Evolutionary conservation across 208 protist species (phyloP), one percentile per base, ranked within the genome.

Genomic region (Ichthyophonus hoferi): DNA sequence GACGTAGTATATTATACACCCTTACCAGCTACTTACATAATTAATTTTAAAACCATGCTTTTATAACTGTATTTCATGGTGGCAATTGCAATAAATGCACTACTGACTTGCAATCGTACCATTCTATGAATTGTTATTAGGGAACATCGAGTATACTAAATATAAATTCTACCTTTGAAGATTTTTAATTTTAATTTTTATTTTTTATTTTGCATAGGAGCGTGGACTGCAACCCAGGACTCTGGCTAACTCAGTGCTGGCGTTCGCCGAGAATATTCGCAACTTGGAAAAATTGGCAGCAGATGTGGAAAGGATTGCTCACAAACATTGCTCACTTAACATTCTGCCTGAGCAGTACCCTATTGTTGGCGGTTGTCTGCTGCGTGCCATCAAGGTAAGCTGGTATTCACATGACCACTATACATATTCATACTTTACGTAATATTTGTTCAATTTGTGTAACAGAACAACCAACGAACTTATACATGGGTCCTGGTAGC

Each of bases 371-470:
- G 38, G 17, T 31, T 39, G 35, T 35, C 38, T 85, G 40, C 38
- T 85, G 81, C 35, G 81, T 3, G 35, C 81, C 42, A 85, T 85
- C 81, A 85, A 85, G 77, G 77, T 81, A 67, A n/a, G 50, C 24
- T 7, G 50, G 50, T n/a, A n/a, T n/a, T n/a, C n/a, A n/a, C n/a
- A n/a, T n/a, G n/a, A n/a, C n/a, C n/a, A n/a, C n/a, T n/a, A n/a
- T n/a, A n/a, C n/a, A n/a, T n/a, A n/a, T n/a, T n/a, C n/a, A n/a
- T n/a, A n/a, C n/a, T n/a, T n/a, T n/a, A n/a, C n/a, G n/a, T n/a
- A n/a, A n/a, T n/a, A n/a, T n/a, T n/a, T n/a, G n/a, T n/a, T n/a
- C n/a, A n/a, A n/a, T n/a, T n/a, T n/a, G n/a, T n/a, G n/a, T n/a
- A n/a, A n/a, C n/a, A n/a, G n/a, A n/a, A n/a, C n/a, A n/a, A n/a